phyloP scores from a whole-genome alignment of 1,139 yeast species.

The Taphrina wiesneri region DNA sequence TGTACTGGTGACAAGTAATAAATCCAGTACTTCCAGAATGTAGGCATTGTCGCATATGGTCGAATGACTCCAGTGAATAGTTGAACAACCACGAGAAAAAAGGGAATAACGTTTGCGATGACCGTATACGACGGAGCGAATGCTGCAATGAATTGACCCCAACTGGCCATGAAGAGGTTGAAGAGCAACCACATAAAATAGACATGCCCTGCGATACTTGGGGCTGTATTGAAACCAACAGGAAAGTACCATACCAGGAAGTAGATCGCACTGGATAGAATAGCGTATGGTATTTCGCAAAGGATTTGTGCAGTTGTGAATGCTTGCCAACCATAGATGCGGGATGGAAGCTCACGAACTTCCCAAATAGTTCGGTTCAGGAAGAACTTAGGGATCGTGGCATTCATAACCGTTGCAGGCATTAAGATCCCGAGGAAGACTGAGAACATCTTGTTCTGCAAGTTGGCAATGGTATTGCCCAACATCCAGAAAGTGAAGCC shows the following conservation, averaged over 20 bases:
- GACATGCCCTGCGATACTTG: conserved; percentile 60
- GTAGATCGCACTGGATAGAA: conserved; percentile 55
- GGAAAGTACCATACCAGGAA: conserved; percentile 63
- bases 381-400: conserved; percentile 53
- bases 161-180: conserved; percentile 36
- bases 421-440: conserved; percentile 58
- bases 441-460: conserved; percentile 57
- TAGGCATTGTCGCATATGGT: conserved; percentile 60
- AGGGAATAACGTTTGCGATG: conserved; percentile 57
- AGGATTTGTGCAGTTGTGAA: conserved; percentile 56
- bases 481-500: conserved; percentile 59
- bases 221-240: conserved; percentile 51
- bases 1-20: conserved; percentile 70
- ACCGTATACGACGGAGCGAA: conserved; percentile 64
- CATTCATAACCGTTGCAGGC: conserved; percentile 59
- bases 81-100: conserved; percentile 54
- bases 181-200: conserved; percentile 57
- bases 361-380: conserved; percentile 57
- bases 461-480: conserved; percentile 53
- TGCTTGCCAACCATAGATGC: conserved; percentile 66
- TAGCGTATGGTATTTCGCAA: conserved; percentile 59
- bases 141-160: conserved; percentile 48
- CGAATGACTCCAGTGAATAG: conserved; percentile 65
- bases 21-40: conserved; percentile 66
- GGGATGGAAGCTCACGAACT: conserved; percentile 63